Evolutionary conservation across 768 basidiomycete species (phyloP).

Genomic region (Tricholoma hemisulphureum): DNA sequence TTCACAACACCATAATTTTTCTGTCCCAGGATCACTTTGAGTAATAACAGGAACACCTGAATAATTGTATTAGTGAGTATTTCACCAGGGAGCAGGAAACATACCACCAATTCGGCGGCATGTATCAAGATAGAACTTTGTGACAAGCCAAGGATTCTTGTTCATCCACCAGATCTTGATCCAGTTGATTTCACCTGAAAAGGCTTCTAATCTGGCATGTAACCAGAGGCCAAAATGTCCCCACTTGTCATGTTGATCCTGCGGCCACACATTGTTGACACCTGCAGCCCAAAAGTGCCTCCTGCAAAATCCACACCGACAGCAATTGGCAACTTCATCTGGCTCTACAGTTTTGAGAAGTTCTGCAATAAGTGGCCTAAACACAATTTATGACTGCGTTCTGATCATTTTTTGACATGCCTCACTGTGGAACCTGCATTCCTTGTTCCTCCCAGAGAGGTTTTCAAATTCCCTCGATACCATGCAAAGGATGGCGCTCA

Average conservation of each 20-base stretch:
- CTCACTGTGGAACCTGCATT: not conserved
- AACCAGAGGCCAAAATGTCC: too few species aligned
- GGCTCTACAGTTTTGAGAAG: constrained; percentile 2
- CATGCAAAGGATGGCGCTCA: not conserved
- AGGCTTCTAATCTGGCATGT: too few species aligned
- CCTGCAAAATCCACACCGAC: constrained; percentile 16
- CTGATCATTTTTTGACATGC: too few species aligned
- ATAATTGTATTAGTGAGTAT: too few species aligned
- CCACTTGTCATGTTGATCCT: constrained; percentile 46
- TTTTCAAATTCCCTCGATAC: not conserved
- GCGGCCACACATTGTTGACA: constrained; percentile 25
- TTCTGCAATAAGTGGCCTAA: not conserved
- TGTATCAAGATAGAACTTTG: constrained; percentile 26
- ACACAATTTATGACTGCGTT: too few species aligned
- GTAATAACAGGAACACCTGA: too few species aligned
- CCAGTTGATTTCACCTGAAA: constrained; percentile 34
- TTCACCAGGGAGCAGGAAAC: too few species aligned
- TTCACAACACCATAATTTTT: constrained; percentile 42
- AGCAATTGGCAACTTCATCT: constrained; percentile 16
- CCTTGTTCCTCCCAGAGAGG: not conserved
- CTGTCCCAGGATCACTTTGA: too few species aligned
- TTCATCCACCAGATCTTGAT: constrained; percentile 36
- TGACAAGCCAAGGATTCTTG: too few species aligned
- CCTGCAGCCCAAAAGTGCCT: not conserved
- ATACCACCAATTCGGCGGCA: constrained; percentile 5